A percentile compares a stretch with the other conserved stretches of the same genome.
phyloP scores from a whole-genome alignment of 768 basidiomycete species.

The Leccinum rimulosum region DNA sequence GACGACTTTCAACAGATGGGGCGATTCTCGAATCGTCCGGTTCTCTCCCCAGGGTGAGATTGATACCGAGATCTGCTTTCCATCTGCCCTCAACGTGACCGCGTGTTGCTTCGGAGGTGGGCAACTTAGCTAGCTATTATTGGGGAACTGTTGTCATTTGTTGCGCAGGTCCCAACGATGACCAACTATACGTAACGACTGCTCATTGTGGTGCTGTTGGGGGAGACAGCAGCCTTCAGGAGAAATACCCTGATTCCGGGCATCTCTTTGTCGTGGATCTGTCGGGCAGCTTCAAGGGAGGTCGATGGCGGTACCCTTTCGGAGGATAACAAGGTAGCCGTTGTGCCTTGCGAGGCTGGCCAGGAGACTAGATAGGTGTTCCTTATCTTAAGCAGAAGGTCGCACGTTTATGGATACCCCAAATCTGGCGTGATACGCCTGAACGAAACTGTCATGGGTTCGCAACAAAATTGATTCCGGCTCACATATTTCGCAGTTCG shows the following conservation, averaged over 20 bases:
- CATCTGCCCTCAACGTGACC: conserved; percentile 62
- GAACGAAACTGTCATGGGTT: background rate
- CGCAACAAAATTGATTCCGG: conserved; percentile 10
- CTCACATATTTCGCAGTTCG: conserved; percentile 24
- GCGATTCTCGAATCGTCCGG: conserved; percentile 56
- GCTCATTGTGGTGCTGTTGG: conserved; percentile 59
- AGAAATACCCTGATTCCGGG: conserved; percentile 35
- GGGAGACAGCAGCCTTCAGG: conserved; percentile 43
- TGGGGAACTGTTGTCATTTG: background rate
- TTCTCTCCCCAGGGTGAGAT: conserved; percentile 52
- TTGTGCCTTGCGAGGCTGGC: background rate
- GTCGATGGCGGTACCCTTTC: conserved; percentile 24
- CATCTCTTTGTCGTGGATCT: conserved; percentile 35
- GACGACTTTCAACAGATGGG: conserved; percentile 47
- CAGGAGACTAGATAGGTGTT: background rate
- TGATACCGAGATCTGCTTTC: conserved; percentile 57
- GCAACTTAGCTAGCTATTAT: conserved; percentile 6
- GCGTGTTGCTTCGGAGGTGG: conserved; percentile 61
- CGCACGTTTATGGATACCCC: background rate
- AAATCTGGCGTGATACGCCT: background rate
- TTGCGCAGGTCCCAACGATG: conserved; percentile 51
- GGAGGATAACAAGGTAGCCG: conserved; percentile 10
- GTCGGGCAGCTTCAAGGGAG: conserved; percentile 24
- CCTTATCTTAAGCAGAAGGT: background rate
- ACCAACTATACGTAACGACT: conserved; percentile 56